A percentile compares a stretch with the other conserved stretches of the same genome.
These are phyloP conservation scores for Penicillium verhagenii DNA, from an alignment of 495 filamentous ascomycete genomes.

Conservation along the genomic window DNA sequence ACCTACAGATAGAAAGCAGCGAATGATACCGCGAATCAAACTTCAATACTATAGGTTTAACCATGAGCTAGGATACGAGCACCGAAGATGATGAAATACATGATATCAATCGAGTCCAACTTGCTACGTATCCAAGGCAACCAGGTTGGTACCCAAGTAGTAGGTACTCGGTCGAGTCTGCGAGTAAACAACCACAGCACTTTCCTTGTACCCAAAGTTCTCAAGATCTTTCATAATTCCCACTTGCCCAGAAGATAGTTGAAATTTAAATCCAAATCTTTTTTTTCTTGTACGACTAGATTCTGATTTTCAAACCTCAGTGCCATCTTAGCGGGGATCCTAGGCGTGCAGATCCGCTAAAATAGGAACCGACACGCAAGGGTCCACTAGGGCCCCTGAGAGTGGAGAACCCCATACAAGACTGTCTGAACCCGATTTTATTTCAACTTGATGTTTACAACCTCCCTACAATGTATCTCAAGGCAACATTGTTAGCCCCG, in stretches of 20 bases:
- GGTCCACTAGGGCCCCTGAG: conserved; percentile 23
- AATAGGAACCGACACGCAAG: conserved; percentile 25
- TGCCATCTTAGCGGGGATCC: neutral
- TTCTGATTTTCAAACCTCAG: neutral
- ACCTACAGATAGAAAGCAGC: too few relatives aligned
- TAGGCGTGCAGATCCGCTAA: conserved; percentile 17
- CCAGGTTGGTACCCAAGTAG: neutral
- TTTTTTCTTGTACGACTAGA: neutral
- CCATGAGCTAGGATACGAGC: neutral
- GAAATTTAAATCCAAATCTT: neutral
- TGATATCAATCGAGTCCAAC: neutral
- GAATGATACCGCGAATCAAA: too few relatives aligned
- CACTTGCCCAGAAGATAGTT: neutral
- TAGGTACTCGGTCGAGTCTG: neutral
- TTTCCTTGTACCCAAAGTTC: neutral
- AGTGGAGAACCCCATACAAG: conserved; percentile 16
- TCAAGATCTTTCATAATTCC: neutral
- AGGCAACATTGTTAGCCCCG: conserved; percentile 9
- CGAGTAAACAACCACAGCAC: neutral
- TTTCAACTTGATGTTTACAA: conserved; percentile 8
- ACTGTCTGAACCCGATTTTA: neutral
- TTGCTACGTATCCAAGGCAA: neutral
- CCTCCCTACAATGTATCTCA: conserved; percentile 19
- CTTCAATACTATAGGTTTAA: too few relatives aligned
- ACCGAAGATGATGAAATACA: neutral